Evolutionary conservation across 192 early-diverging fungal species (phyloP), one percentile per base, ranked within the genome.

Genomic region (Backusella tuberculispora): DNA sequence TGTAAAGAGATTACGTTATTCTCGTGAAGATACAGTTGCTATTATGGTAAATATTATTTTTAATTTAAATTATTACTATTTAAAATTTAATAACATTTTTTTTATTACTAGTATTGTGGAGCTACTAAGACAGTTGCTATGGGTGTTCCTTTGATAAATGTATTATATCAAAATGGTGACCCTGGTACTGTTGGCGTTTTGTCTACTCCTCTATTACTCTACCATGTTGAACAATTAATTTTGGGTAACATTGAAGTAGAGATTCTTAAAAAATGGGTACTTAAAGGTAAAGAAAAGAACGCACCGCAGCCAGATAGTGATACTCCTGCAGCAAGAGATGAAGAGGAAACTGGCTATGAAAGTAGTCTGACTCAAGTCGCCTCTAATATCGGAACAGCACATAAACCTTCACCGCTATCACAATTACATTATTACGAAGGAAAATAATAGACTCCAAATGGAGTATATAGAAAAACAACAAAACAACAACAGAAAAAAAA

Each of bases 91-190:
- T 73, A 13, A 21, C 9, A 46, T 17, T 42, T 37, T 63, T 37
- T 7, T 73, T 17, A 13, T 26, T 46, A n/a, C 13, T 56, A 80
- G 79, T 91, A 88, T 75, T 91, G 90, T 76, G 92, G 87, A 13
- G 89, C 90, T 4, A 93, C 92, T 2, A 93, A 93, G 73, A 91
- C 92, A 3, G 89, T 93, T 21, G 89, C 92, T 0, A 85, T 93
- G 80, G 92, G 92, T 19, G 89, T 93, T 17, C 92, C 92, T 2
- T 83, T 93, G 65, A 92, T 93, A 77, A 90, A 91, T 73, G 85
- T 92, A n/a, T 77, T 93, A 46, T 92, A 90, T 53, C 74, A 79
- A 26, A 77, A 76, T 40, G 78, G 77, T 5, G 74, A 76, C 41
- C 89, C 84, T 48, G 79, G 80, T 71, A 76, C 80, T 69, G 66